These are phyloP conservation scores for Lupinus albus DNA, from an alignment of 306 rosid species.

Conservation along the genomic window DNA sequence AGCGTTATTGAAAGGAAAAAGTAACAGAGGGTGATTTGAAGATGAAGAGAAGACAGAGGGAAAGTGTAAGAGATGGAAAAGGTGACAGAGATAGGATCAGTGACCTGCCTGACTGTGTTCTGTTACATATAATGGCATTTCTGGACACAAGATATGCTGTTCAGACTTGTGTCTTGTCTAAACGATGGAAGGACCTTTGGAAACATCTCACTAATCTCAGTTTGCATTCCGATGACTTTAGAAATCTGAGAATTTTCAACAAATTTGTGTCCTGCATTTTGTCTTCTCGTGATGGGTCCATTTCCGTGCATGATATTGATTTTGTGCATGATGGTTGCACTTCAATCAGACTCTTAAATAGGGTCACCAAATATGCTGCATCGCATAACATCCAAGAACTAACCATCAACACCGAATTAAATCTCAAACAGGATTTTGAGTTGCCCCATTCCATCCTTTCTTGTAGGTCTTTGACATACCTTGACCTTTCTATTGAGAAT, in stretches of 20 bases:
- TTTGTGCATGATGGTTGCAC: not conserved
- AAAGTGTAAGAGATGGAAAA: no score
- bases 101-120: constrained; percentile 1
- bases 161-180: not conserved
- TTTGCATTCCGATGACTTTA: not conserved
- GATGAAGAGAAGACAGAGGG: no score
- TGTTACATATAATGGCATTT: not conserved
- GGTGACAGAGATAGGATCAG: not conserved
- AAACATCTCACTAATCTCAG: not conserved
- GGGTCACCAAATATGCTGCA: not conserved
- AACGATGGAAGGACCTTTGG: constrained; percentile 5
- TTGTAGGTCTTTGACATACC: no score
- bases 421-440: no score
- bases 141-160: not conserved
- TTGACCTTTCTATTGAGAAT: no score
- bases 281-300: not conserved
- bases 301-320: not conserved
- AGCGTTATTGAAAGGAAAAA: no score
- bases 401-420: not conserved
- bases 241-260: not conserved
- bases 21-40: no score
- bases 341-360: not conserved
- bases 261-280: constrained; percentile 1
- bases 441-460: no score
- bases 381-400: not conserved